Percentiles rank a stretch among this genome's conserved stretches.
These are phyloP conservation scores for Solanum aculeatissimum DNA, from an alignment of 305 asterid species.

Conservation along the genomic window DNA sequence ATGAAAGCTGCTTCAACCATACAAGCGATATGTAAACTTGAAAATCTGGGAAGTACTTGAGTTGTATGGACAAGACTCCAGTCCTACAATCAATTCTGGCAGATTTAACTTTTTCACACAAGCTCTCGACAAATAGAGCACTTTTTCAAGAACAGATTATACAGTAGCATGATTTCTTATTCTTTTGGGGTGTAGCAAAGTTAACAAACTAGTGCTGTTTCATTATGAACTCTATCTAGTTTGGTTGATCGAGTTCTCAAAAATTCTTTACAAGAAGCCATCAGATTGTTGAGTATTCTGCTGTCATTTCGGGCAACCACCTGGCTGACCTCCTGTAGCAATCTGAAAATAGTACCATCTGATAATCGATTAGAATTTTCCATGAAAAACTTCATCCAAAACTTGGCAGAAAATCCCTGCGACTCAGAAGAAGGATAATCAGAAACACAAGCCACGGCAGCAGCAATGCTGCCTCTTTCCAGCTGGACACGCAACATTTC, in stretches of 20 bases:
- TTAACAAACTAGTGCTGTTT: background rate
- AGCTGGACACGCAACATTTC: conserved; percentile 56
- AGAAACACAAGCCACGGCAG: conserved; percentile 42
- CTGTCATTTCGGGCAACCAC: conserved; percentile 15
- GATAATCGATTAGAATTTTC: conserved; percentile 32
- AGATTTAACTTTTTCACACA: background rate
- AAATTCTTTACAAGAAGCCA: conserved; percentile 43
- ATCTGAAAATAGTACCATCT: conserved; percentile 24
- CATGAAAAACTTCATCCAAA: conserved; percentile 46
- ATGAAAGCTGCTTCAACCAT: background rate
- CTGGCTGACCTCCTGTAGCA: conserved; percentile 23
- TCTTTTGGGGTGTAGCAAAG: background rate
- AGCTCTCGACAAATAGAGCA: background rate
- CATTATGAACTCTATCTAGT: background rate
- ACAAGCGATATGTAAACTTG: background rate
- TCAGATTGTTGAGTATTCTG: conserved; percentile 30
- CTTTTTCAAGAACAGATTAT: background rate
- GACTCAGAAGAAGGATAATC: conserved; percentile 33
- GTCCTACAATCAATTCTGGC: background rate
- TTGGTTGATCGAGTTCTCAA: conserved; percentile 11
- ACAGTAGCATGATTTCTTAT: background rate
- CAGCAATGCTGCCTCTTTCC: conserved; percentile 35
- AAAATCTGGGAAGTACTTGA: background rate
- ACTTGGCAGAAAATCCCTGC: conserved; percentile 45
- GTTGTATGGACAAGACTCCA: background rate